Evolutionary conservation across 352 stramenopile genomes (phyloP).

Genomic region (Pythium aristosporum): DNA sequence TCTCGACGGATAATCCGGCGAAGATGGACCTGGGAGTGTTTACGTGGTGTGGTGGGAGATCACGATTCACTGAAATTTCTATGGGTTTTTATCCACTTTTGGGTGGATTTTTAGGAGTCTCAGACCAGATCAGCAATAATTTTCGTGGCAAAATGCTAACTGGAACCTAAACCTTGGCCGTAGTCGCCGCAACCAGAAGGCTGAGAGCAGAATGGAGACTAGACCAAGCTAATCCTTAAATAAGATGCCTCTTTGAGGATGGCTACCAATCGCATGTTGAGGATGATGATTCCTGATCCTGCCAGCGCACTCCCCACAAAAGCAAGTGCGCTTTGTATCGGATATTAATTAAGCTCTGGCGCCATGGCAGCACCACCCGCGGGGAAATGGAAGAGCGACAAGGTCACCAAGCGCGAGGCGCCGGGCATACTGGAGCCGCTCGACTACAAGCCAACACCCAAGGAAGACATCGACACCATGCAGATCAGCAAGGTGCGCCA

Average conservation of each 20-base stretch:
- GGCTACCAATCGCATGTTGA: conserved; percentile 6
- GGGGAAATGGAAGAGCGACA: conserved; percentile 29
- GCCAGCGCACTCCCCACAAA: no score
- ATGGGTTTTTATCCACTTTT: no score
- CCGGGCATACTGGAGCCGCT: conserved; percentile 58
- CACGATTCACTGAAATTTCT: no score
- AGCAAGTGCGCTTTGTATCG: no score
- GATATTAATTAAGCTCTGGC: no score
- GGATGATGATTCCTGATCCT: not conserved
- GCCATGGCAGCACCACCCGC: conserved; percentile 22
- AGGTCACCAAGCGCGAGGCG: conserved; percentile 31
- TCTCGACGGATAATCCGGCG: not conserved
- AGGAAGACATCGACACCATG: conserved; percentile 53
- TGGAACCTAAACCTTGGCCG: no score
- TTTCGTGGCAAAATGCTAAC: no score
- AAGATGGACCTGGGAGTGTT: not conserved
- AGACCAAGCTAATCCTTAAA: conserved; percentile 2
- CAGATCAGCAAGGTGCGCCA: conserved; percentile 53
- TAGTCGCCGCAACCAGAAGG: no score
- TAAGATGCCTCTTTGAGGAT: conserved; percentile 10
- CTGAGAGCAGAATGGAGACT: not conserved
- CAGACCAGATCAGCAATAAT: no score
- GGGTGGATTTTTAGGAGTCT: no score
- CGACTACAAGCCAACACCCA: conserved; percentile 60
- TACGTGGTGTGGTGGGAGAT: not conserved